Evolutionary conservation across 2,329 filamentous ascomycete species (phyloP), one percentile per base, ranked within the genome.

Genomic region (Colletotrichum sidae): DNA sequence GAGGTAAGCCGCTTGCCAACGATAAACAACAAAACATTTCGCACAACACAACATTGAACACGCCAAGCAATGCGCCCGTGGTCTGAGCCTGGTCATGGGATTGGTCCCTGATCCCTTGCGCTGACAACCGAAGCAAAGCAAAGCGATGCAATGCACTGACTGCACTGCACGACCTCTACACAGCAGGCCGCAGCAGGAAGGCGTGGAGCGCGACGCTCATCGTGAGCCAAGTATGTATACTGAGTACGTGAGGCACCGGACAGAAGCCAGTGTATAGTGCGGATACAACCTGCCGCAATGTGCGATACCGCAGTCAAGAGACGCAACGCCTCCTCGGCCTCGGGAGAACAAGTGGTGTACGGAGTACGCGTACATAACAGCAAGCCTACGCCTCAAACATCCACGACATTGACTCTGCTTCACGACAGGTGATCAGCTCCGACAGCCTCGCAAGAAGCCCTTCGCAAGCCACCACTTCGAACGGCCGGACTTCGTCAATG

Each of bases 31-130:
- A 62, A 65, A 45, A 60, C 57, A 49, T 25, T 25, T 25, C 25
- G 25, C 55, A 44, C 35, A 61, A 37, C 51, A 65, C 51, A 53
- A 53, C 46, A 53, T 53, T 65, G 39, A 50, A 65, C 52, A 50
- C 62, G 58, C 58, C 57, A 62, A 60, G 51, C 58, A 45, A 56
- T 45, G 45, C 34, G 34, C 15, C 55, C 15, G 35, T 46, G 38
- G 33, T n/a, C 45, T 15, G 41, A 58, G 37, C 12, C 60, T 49
- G 51, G 33, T 33, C 35, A 25, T 8, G 45, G 45, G 44, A 56
- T 61, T 61, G 51, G 54, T 15, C 34, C 42, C 25, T 25, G 44
- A 13, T 47, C 8, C 49, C 34, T 13, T 51, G 9, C 38, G 51
- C 35, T 15, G 10, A 54, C 35, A 38, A 15, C 35, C 15, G 41